Evolutionary conservation across 2,329 filamentous ascomycete genomes (phyloP), one percentile per base, ranked within the genome.

Genomic region (Nemania abortiva): DNA sequence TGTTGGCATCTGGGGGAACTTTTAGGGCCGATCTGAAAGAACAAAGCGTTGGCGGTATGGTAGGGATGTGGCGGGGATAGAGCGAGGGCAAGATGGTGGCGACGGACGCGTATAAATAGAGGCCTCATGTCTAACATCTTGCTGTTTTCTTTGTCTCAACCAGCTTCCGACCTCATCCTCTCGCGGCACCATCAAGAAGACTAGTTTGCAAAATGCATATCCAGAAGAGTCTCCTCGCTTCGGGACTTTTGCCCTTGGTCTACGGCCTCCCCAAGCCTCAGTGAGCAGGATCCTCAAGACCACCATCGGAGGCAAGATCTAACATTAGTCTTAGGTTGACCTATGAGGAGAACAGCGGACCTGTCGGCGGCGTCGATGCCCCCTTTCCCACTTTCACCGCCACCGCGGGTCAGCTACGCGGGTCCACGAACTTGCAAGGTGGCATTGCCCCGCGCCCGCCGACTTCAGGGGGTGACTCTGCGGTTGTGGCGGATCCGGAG

Each of bases 261-360:
- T 39, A 69, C n/a, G 62, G 63, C 24, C 63, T 73, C 10, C 70
- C 72, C n/a, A 56, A 39, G 54, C 70, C 72, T 58, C 70, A 73
- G 72, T 71, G 45, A 69, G 70, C 37, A 54, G 10, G 6, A n/a
- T 20, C 4, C 27, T 31, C 5, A 11, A 7, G 6, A 57, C 42
- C 10, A 37, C 20, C 34, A 18, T 50, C 22, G 0, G 9, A 31
- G 42, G 15, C 2, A 31, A 37, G 15, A 47, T 52, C 69, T 75
- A 59, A 76, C 37, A 45, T 22, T 1, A 15, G 13, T 10, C 18
- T 6, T 11, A 82, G 81, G 63, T 81, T 83, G 74, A 79, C 78
- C 39, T 82, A 83, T 64, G 83, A 79, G 6, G 82, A 83, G 63
- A 84, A 84, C 66, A 76, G 73, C 1, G 83, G 82, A 2, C 74